Base-by-base conservation (phyloP, 2,329 filamentous ascomycete genomes). In the Phaeoacremonium minimum region DNA sequence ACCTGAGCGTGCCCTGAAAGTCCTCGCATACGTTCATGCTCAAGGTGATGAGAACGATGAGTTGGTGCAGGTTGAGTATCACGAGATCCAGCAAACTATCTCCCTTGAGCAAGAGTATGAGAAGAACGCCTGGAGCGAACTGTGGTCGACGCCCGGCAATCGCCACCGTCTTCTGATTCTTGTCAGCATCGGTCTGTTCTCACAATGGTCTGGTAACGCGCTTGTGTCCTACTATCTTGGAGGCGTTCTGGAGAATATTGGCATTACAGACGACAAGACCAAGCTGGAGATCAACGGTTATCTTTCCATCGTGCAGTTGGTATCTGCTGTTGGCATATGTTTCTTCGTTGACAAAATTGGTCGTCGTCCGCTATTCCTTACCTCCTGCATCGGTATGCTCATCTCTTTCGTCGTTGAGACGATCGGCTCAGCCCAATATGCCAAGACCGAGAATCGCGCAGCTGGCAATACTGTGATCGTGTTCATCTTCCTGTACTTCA, bases 181-280 rank as follows among this genome's bases (percentile, higher is more conserved):
- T n/a, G 52, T 77, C 32, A 61, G 65, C 15, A 60, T 73, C 7
- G 74, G 73, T 41, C 58, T 76, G 41, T 78, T 78, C 58, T 70
- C 68, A 7, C 75, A 80, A 44, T 78, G 71, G 71, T 72, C 66
- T 36, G 75, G 74, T 22, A 77, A 76, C 44, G 67, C 64, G 29
- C 49, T 73, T 7, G 63, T 69, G 19, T 65, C 60, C 2, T 71
- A 60, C 45, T 60, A 59, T 44, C 52, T 63, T 15, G 48, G 48
- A 15, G 46, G 54, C 7, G 55, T 63, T n/a, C 47, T 61, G 16
- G 42, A 56, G n/a, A 52, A 45, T 4, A 52, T 59, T 13, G 59
- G 60, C 33, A 56, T 63, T 34, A 51, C 41, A 3, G 46, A 53
- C 20, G 40, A 48, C 17, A 52, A 54, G 18, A 55, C 51, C 8